phyloP scores from a whole-genome alignment of 202 grass and related monocot genomes.

The Carex sylvatica region DNA sequence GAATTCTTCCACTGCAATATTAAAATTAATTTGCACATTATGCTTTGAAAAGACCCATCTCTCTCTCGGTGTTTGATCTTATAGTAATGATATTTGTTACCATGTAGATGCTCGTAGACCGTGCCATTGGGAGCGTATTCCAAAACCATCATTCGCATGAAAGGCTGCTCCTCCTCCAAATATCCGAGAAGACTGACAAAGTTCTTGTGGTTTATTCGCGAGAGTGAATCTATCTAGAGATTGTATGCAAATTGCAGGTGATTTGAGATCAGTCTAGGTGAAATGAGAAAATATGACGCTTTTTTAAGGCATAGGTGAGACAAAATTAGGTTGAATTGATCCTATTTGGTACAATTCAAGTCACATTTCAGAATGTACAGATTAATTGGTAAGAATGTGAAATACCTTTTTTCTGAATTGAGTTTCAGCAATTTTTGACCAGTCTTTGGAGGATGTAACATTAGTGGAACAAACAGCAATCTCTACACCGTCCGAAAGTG shows the following conservation, averaged over 20 bases:
- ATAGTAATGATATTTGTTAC: constrained; percentile 38
- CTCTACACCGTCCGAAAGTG: constrained; percentile 91
- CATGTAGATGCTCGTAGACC: constrained; percentile 90
- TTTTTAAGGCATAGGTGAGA: background rate
- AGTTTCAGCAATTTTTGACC: constrained; percentile 77
- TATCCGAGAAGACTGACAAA: constrained; percentile 94
- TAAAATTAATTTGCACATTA: background rate
- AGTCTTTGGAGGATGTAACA: constrained; percentile 67
- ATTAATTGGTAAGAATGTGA: background rate
- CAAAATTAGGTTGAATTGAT: background rate
- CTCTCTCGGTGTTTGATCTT: background rate
- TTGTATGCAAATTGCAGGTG: background rate
- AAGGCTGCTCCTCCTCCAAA: constrained; percentile 89
- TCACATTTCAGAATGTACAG: background rate
- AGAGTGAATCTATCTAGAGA: constrained; percentile 80
- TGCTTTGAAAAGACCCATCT: background rate
- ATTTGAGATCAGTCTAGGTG: background rate
- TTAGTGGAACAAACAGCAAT: constrained; percentile 85
- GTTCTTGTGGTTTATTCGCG: constrained; percentile 96
- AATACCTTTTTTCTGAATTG: constrained; percentile 72
- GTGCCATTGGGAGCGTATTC: constrained; percentile 89
- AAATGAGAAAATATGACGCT: background rate
- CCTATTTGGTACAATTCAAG: background rate
- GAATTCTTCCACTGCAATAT: constrained; percentile 78
- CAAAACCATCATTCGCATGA: constrained; percentile 99